These are phyloP conservation scores for Choanephora cucurbitarum DNA, from an alignment of 371 early-diverging fungal genomes.

Conservation along the genomic window DNA sequence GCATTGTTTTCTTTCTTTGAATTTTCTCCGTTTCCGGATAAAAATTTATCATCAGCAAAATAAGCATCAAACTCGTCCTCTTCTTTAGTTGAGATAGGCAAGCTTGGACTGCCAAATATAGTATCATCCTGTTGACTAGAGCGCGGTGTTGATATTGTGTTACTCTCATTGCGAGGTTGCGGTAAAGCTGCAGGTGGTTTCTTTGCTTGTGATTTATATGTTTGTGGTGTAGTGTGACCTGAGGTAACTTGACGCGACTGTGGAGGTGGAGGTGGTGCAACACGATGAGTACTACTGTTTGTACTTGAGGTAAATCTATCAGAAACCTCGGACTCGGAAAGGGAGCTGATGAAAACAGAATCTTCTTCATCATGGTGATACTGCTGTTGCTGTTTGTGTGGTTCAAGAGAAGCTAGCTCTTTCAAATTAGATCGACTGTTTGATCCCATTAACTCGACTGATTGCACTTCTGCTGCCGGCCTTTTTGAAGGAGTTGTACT, in stretches of 20 bases:
- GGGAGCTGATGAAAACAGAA: slow-evolving; percentile 18
- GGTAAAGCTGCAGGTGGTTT: slow-evolving; percentile 21
- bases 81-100: neutral
- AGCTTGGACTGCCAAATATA: slow-evolving; percentile 14
- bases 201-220: slow-evolving; percentile 1
- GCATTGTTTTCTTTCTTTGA: slow-evolving; percentile 7
- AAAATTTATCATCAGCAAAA: slow-evolving; percentile 35
- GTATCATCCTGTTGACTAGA: slow-evolving; percentile 7
- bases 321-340: slow-evolving; percentile 10
- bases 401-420: slow-evolving; percentile 7
- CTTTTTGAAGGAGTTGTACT: neutral
- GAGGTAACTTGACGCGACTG: slow-evolving; percentile 12
- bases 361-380: slow-evolving; percentile 14
- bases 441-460: neutral
- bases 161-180: slow-evolving; percentile 2
- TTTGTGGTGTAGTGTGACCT: neutral
- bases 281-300: slow-evolving; percentile 16
- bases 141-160: neutral
- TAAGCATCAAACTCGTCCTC: slow-evolving; percentile 31
- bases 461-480: neutral
- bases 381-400: neutral
- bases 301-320: slow-evolving; percentile 10
- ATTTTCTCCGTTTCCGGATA: slow-evolving; percentile 9
- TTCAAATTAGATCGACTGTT: slow-evolving; percentile 1
- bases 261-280: slow-evolving; percentile 21